Conservation (phyloP, 2,329 filamentous ascomycete species). For the Trichoderma cornu-damae region DNA sequence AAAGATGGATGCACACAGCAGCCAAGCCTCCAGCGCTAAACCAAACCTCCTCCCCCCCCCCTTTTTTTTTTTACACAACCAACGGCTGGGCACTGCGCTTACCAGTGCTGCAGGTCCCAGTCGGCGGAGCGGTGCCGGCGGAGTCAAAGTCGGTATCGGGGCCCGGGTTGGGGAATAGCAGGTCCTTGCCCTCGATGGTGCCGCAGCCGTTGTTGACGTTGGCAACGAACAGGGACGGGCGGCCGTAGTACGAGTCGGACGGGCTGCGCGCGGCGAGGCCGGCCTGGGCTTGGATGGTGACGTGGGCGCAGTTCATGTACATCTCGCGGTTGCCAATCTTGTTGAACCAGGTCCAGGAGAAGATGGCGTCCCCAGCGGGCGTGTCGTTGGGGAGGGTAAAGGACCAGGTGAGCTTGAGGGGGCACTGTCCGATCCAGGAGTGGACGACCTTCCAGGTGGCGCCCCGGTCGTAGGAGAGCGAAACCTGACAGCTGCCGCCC, state of each 20-base stretch:
- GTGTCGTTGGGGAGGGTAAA: slow-evolving; percentile 63
- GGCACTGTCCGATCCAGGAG: slow-evolving; percentile 52
- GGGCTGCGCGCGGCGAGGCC: slow-evolving; percentile 30
- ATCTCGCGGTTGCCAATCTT: slow-evolving; percentile 70
- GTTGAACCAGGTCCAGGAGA: slow-evolving; percentile 76
- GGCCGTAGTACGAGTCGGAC: slow-evolving; percentile 42
- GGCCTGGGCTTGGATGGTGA: slow-evolving; percentile 50
- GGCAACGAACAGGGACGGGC: slow-evolving; percentile 62
- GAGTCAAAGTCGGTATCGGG: slow-evolving; percentile 33
- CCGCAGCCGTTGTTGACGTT: slow-evolving; percentile 55
- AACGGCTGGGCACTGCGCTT: not conserved
- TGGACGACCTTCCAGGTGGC: slow-evolving; percentile 62
- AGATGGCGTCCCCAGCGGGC: slow-evolving; percentile 55
- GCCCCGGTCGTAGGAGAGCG: slow-evolving; percentile 67
- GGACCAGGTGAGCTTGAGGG: slow-evolving; percentile 49
- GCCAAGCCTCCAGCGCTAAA: not conserved
- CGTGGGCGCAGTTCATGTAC: slow-evolving; percentile 77
- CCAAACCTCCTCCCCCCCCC: not conserved
- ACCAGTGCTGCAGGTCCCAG: not conserved
- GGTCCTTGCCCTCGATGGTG: slow-evolving; percentile 48
- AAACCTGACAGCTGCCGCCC: slow-evolving; percentile 71
- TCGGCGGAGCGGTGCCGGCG: slow-evolving; percentile 11
- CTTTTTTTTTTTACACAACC: not conserved
- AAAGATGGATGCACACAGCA: not conserved
- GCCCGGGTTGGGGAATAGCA: slow-evolving; percentile 58